phyloP scores from a whole-genome alignment of 2,329 filamentous ascomycete genomes.

The Rutstroemia sydowiana region DNA sequence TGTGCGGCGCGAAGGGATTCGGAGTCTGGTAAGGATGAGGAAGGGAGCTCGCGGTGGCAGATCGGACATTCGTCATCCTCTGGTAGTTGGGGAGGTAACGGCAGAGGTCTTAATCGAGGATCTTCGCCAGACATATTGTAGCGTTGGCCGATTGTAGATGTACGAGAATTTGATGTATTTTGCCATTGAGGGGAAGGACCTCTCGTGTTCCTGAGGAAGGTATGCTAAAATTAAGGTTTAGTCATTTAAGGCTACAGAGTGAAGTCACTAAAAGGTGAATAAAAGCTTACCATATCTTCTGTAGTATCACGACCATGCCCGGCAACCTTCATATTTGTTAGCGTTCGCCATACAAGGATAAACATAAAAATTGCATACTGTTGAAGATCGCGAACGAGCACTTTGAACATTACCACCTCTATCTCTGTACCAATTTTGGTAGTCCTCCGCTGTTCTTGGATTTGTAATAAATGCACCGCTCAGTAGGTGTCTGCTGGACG shows the following conservation, averaged over 20 bases:
- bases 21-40: conserved; percentile 44
- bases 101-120: conserved; percentile 12
- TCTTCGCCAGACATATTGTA: conserved; percentile 8
- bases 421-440: conserved; percentile 8
- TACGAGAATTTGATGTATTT: not conserved
- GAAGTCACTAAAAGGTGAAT: not conserved
- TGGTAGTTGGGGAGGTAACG: conserved; percentile 37
- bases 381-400: conserved; percentile 7
- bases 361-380: not conserved
- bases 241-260: not conserved
- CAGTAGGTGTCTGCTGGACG: not conserved
- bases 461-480: not conserved
- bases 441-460: conserved; percentile 1
- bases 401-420: not conserved
- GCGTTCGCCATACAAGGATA: not conserved
- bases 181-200: conserved; percentile 3
- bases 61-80: conserved; percentile 78
- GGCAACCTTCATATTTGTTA: not conserved
- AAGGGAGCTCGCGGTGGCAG: conserved; percentile 64
- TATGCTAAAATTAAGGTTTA: not conserved
- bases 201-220: conserved; percentile 2
- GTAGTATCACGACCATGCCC: conserved; percentile 3
- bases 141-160: conserved; percentile 2
- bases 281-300: conserved; percentile 8
- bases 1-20: conserved; percentile 50